Conservation (phyloP, 108 stramenopile genomes). For the Fragilaria radians region DNA sequence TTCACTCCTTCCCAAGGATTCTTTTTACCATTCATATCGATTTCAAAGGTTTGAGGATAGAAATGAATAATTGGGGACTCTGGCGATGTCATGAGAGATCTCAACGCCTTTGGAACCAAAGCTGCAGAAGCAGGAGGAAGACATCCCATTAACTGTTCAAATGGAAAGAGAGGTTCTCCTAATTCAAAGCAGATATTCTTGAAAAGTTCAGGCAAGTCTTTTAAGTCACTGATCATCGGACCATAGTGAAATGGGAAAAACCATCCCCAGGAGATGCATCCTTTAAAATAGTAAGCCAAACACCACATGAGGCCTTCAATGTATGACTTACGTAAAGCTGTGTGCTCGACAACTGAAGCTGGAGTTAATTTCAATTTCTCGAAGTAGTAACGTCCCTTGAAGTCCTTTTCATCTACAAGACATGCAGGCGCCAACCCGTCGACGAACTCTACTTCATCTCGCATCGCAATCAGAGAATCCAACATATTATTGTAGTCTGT, state of each 20-base stretch:
- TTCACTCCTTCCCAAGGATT: conserved; percentile 99
- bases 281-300: conserved; percentile 97
- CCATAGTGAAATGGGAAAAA: conserved; percentile 97
- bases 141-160: conserved; percentile 96
- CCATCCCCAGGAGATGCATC: conserved; percentile 98
- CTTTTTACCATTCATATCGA: conserved; percentile 97
- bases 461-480: conserved; percentile 46
- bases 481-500: conserved; percentile 63
- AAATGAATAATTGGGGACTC: conserved; percentile 90
- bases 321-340: conserved; percentile 68
- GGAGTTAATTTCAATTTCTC: conserved; percentile 89
- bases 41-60: conserved; percentile 89
- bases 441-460: conserved; percentile 32
- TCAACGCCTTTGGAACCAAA: conserved; percentile 86
- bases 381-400: conserved; percentile 93
- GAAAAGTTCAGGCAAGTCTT: conserved; percentile 76
- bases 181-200: conserved; percentile 76
- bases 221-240: conserved; percentile 92
- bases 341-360: conserved; percentile 57
- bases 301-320: conserved; percentile 99
- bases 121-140: conserved; percentile 85
- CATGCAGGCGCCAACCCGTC: conserved; percentile 60
- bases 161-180: conserved; percentile 85
- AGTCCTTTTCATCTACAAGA: conserved; percentile 66
- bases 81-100: conserved; percentile 73